These are phyloP conservation scores for Naganishia sp. DNA, from an alignment of 1,284 basidiomycete genomes.

Conservation along the genomic window DNA sequence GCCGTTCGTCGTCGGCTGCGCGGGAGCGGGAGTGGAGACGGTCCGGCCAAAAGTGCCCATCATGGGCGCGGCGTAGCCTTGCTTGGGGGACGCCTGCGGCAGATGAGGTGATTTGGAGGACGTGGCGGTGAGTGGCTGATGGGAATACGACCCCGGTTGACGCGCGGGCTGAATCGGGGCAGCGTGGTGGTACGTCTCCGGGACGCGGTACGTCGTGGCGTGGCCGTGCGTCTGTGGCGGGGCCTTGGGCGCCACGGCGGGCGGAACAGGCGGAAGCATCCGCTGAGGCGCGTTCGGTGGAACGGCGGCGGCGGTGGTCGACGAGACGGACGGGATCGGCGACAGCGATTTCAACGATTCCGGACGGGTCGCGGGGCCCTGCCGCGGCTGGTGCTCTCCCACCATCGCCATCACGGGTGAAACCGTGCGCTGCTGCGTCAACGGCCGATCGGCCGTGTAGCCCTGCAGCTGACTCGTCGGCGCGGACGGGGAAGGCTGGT, in stretches of 20 bases:
- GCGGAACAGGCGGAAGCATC: slow-evolving; percentile 18
- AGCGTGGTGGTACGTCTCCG: slow-evolving; percentile 13
- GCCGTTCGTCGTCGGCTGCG: not conserved
- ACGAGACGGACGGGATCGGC: not conserved
- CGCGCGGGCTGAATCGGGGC: not conserved
- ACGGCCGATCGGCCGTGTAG: slow-evolving; percentile 10
- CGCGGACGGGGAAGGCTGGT: slow-evolving; percentile 2
- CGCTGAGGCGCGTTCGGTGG: not conserved
- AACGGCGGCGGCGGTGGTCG: not conserved
- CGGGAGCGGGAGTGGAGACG: not conserved
- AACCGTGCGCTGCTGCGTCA: not conserved
- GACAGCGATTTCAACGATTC: slow-evolving; percentile 8
- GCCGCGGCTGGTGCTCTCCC: not conserved
- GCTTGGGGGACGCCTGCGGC: slow-evolving; percentile 7
- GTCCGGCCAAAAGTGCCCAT: slow-evolving; percentile 7
- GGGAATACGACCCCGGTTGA: slow-evolving; percentile 20
- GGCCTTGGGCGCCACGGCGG: slow-evolving; percentile 7
- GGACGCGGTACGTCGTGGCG: slow-evolving; percentile 2
- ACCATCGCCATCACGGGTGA: no score
- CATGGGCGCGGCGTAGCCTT: slow-evolving; percentile 1
- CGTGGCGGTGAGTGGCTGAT: slow-evolving; percentile 21
- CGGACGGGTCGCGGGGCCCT: not conserved
- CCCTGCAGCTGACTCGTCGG: slow-evolving; percentile 11
- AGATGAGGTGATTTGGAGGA: slow-evolving; percentile 13
- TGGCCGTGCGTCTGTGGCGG: not conserved